Evolutionary conservation across 805 yeast genomes (phyloP).

Genomic region (Metschnikowia cubensis): DNA sequence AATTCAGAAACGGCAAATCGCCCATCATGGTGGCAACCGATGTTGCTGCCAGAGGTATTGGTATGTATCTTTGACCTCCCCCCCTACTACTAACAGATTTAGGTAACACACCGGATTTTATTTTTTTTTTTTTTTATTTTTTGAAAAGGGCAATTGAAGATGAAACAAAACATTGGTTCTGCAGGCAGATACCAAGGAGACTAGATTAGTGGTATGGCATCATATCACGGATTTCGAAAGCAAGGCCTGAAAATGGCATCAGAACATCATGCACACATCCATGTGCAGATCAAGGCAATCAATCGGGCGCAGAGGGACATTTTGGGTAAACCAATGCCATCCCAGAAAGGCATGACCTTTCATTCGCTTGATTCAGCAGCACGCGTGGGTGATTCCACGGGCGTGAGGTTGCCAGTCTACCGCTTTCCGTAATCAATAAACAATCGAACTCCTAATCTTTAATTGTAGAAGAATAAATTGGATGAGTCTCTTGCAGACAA

Average conservation of each 20-base stretch:
- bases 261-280: neutral
- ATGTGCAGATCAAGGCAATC: neutral
- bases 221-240: constrained; percentile 3
- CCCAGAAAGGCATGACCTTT: constrained; percentile 4
- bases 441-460: constrained; percentile 20
- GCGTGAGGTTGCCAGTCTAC: neutral
- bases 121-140: constrained; percentile 9
- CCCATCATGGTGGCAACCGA: constrained; percentile 99
- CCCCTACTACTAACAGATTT: constrained; percentile 20
- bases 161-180: constrained; percentile 1
- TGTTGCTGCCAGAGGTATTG: constrained; percentile 99
- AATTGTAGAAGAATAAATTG: constrained; percentile 8
- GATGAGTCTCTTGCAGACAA: too few species aligned
- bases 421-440: constrained; percentile 22
- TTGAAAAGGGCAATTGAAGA: constrained; percentile 2
- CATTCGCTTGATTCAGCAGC: neutral
- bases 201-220: constrained; percentile 8
- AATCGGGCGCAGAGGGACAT: neutral
- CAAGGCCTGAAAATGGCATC: constrained; percentile 1
- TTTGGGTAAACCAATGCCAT: constrained; percentile 3
- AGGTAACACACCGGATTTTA: neutral
- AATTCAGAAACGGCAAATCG: constrained; percentile 87
- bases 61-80: constrained; percentile 54
- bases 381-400: constrained; percentile 7
- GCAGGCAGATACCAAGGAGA: constrained; percentile 13